Conservation (phyloP, 495 filamentous ascomycete species). For the Penicillium dipodomyicola region DNA sequence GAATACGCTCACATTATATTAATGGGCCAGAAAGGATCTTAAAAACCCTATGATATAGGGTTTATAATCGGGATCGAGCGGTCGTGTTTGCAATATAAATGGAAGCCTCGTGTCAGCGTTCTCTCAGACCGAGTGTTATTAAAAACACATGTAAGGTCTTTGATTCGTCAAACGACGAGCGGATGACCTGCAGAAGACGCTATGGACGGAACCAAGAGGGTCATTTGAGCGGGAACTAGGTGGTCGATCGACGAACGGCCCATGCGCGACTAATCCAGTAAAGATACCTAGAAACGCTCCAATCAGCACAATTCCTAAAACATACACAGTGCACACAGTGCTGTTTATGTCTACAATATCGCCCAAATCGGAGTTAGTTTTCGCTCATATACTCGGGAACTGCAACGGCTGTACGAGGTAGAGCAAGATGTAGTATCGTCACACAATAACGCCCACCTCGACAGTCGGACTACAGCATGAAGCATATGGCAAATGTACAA, state of each 20-base stretch:
- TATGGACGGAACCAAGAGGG: conserved; percentile 14
- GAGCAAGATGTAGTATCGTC: conserved; percentile 19
- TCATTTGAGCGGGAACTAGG: conserved; percentile 36
- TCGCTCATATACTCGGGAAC: conserved; percentile 9
- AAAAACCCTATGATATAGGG: neutral
- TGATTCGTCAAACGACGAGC: conserved; percentile 14
- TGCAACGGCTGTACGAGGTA: conserved; percentile 22
- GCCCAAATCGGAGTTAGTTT: conserved; percentile 2
- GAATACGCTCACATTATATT: neutral
- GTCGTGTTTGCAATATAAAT: conserved; percentile 25
- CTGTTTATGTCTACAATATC: neutral
- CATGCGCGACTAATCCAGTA: conserved; percentile 28
- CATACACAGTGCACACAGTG: conserved; percentile 15
- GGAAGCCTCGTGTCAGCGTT: conserved; percentile 18
- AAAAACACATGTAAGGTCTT: neutral
- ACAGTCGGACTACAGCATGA: conserved; percentile 1
- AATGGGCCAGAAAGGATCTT: neutral
- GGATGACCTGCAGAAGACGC: conserved; percentile 31
- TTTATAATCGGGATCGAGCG: conserved; percentile 10
- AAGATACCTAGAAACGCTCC: neutral
- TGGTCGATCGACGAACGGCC: conserved; percentile 38
- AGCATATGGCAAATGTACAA: conserved; percentile 11
- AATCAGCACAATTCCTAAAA: conserved; percentile 15
- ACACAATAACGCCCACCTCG: conserved; percentile 18
- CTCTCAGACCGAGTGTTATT: neutral